These are phyloP conservation scores for Penicillium daleae DNA, from an alignment of 495 filamentous ascomycete species.

Conservation along the genomic window DNA sequence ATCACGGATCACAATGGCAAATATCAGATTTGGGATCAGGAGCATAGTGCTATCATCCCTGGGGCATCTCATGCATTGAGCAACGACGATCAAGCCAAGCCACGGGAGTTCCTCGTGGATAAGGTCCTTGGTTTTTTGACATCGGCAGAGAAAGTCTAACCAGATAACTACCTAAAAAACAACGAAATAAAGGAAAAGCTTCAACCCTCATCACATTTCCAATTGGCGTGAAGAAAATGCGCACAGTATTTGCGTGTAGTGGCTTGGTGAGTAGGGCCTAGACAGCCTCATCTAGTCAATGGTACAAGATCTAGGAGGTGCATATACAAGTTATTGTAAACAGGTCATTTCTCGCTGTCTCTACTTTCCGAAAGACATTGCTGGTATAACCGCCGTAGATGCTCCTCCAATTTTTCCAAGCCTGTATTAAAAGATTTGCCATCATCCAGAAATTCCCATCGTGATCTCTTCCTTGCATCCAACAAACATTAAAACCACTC, in stretches of 20 bases:
- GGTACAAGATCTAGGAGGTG: too few species aligned
- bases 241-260: too few species aligned
- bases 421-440: constrained; percentile 17
- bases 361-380: neutral
- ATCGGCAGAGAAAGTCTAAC: constrained; percentile 11
- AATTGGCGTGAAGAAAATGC: too few species aligned
- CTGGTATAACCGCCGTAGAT: constrained; percentile 6
- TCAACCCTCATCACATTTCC: too few species aligned
- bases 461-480: constrained; percentile 24
- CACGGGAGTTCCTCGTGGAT: constrained; percentile 38
- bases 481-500: constrained; percentile 17
- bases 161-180: constrained; percentile 1
- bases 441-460: constrained; percentile 24
- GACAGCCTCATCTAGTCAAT: too few species aligned
- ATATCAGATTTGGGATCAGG: constrained; percentile 42
- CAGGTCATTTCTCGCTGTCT: neutral
- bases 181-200: neutral
- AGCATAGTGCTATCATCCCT: constrained; percentile 45
- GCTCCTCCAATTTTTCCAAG: constrained; percentile 25
- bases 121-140: constrained; percentile 42
- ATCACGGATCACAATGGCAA: constrained; percentile 47
- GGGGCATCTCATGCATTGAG: constrained; percentile 52
- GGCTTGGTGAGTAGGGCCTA: too few species aligned
- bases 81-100: constrained; percentile 51
- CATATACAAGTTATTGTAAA: too few species aligned